These are phyloP conservation scores for Penicillium occitanis DNA, from an alignment of 2,329 filamentous ascomycete species.

Conservation along the genomic window DNA sequence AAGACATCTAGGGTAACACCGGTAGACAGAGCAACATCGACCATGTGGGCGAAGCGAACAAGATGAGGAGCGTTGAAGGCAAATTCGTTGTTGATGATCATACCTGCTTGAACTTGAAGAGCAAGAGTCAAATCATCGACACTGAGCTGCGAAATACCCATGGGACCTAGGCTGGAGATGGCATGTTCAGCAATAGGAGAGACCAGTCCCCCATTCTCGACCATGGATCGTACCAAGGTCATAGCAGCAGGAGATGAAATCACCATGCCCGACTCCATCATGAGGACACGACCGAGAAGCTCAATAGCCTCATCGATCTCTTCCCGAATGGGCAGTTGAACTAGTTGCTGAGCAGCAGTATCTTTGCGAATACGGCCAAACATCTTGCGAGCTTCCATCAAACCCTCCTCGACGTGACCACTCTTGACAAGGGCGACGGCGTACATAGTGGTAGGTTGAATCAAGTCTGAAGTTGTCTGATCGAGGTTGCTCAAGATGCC, in stretches of 20 bases:
- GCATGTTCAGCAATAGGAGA: conserved; percentile 61
- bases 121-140: conserved; percentile 56
- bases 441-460: conserved; percentile 90
- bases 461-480: conserved; percentile 63
- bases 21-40: conserved; percentile 57
- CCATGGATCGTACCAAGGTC: conserved; percentile 63
- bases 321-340: conserved; percentile 61
- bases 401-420: conserved; percentile 77
- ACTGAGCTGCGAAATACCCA: conserved; percentile 58
- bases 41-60: conserved; percentile 61
- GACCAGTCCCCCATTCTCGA: conserved; percentile 63
- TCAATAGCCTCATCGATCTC: conserved; percentile 86
- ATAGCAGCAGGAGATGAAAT: conserved; percentile 57
- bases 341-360: conserved; percentile 50
- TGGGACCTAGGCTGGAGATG: conserved; percentile 60
- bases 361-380: conserved; percentile 75
- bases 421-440: conserved; percentile 82
- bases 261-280: conserved; percentile 53
- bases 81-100: conserved; percentile 44
- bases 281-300: conserved; percentile 58
- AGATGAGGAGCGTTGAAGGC: conserved; percentile 57
- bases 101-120: conserved; percentile 59
- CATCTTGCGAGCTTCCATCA: conserved; percentile 79
- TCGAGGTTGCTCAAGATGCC: conserved; percentile 63
- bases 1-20: conserved; percentile 56